Base-by-base conservation (phyloP, 345 rosid genomes). In the Populus alba region DNA sequence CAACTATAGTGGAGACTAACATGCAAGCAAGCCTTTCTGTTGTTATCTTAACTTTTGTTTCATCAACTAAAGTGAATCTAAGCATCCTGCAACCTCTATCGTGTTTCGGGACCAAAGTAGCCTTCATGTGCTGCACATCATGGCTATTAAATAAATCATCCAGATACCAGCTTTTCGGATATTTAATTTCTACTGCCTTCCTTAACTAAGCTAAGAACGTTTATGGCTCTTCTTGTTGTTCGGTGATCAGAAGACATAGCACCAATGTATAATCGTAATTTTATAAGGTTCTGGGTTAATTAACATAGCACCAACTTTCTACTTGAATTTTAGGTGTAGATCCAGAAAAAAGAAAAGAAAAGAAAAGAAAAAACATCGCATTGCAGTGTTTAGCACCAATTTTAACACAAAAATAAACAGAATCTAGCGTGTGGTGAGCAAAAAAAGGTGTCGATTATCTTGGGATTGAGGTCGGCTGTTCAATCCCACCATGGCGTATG, bases 1-100 rank as follows among this genome's bases (percentile, higher is more conserved):
- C 70, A 35, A 5, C 41, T 5, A 22, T 72, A 78, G 87, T 90
- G 92, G 94, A 86, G 87, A 73, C 70, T 77, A 84, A 89, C 83
- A 76, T 78, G 87, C 87, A 79, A 49, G 87, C 87, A 79, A 49
- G 49, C 82, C 49, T 79, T 85, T 33, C 78, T 43, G 18, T 12
- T 43, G 72, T 59, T 35, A 18, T 37, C 62, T 35, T 11, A 70
- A 63, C 69, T 66, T 70, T 55, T 68, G 59, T 37, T 66, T 2
- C 11, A 49, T 57, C 27, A 74, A 66, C 22, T 51, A 70, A 83
- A 84, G 76, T 45, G 70, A 71, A 77, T 74, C 72, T 43, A 77
- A 63, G 75, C 39, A 47, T 73, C 66, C 72, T 53, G 65, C 29
- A 27, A 6, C 43, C 22, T 38, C 33, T 59, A 8, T 20, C 45